Evolutionary conservation across 2,329 filamentous ascomycete genomes (phyloP).

Genomic region (Colletotrichum sp.): DNA sequence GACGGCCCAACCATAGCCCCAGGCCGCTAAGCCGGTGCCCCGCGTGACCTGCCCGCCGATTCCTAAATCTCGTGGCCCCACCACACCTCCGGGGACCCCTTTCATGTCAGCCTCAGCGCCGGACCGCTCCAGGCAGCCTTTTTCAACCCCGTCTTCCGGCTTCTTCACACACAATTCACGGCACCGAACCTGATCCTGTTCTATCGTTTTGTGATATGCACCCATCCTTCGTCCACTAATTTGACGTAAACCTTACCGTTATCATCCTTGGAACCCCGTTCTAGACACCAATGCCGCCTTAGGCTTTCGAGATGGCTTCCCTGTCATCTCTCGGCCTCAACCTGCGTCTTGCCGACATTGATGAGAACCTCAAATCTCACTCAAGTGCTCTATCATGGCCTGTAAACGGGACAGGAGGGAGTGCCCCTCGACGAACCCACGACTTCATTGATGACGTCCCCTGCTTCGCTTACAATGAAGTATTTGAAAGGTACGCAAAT

Average conservation of each 20-base stretch:
- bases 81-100: background rate
- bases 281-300: background rate
- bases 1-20: background rate
- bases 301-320: background rate
- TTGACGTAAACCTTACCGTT: background rate
- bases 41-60: conserved; percentile 16
- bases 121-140: background rate
- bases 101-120: conserved; percentile 5
- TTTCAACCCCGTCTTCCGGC: background rate
- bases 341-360: conserved; percentile 13
- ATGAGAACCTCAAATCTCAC: conserved; percentile 13
- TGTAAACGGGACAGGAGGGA: background rate
- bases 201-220: background rate
- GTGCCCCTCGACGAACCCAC: background rate
- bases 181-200: background rate
- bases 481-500: conserved; percentile 28
- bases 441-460: conserved; percentile 6
- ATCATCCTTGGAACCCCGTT: background rate
- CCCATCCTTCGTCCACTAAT: background rate
- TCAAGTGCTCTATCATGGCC: background rate
- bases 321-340: conserved; percentile 8
- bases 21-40: background rate
- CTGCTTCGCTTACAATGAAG: conserved; percentile 10
- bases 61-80: conserved; percentile 15
- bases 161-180: background rate